phyloP scores from a whole-genome alignment of 2,329 filamentous ascomycete genomes.

The Phoma sp. region DNA sequence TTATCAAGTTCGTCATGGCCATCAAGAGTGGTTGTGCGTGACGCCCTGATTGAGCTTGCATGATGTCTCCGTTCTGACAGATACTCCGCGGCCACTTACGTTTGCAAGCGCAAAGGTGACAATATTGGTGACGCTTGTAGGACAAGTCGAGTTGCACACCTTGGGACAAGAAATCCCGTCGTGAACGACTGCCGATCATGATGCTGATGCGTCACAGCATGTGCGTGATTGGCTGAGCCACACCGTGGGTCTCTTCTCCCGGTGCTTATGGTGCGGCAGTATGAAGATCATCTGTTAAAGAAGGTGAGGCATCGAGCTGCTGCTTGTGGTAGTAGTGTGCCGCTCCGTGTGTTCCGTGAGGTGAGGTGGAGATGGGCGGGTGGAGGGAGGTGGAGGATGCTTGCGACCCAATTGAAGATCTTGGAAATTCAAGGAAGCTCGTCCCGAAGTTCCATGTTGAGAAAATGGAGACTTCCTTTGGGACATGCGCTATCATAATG shows the following conservation, averaged over 20 bases:
- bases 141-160: not conserved
- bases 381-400: not conserved
- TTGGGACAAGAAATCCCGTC: no score
- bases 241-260: not conserved
- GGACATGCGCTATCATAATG: not conserved
- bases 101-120: slow-evolving; percentile 9
- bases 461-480: no score
- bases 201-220: not conserved
- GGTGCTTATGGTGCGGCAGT: not conserved
- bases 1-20: slow-evolving; percentile 2
- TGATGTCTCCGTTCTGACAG: not conserved
- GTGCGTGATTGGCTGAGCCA: slow-evolving; percentile 4
- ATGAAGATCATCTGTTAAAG: slow-evolving; percentile 4
- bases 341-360: not conserved
- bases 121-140: slow-evolving; percentile 4
- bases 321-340: not conserved
- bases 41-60: not conserved
- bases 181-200: slow-evolving; percentile 10
- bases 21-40: not conserved
- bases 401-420: slow-evolving; percentile 1
- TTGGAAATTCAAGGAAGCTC: not conserved
- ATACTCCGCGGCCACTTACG: not conserved
- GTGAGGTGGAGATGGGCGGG: not conserved
- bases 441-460: slow-evolving; percentile 9
- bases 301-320: not conserved